Conservation (phyloP, 331 rosid genomes). For the Saraca asoca region DNA sequence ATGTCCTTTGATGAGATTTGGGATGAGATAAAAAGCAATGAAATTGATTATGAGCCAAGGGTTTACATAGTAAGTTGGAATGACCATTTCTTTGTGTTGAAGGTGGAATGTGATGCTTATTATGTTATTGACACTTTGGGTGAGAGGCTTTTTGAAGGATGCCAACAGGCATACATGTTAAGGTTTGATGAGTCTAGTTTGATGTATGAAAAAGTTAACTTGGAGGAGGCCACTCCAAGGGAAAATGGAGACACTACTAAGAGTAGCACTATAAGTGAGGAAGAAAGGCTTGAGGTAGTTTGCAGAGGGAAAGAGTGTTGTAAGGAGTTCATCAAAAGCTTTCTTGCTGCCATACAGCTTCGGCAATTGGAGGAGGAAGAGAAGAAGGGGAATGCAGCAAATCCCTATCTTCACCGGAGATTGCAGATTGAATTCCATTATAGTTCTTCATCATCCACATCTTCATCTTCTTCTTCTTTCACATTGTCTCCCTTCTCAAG, state of each 20-base stretch:
- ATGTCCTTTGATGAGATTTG: slow-evolving; percentile 80
- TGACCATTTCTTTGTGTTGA: slow-evolving; percentile 80
- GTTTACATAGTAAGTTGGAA: slow-evolving; percentile 91
- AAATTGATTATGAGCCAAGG: slow-evolving; percentile 29
- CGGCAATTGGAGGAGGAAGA: slow-evolving; percentile 58
- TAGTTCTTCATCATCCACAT: slow-evolving; percentile 31
- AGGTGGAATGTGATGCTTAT: slow-evolving; percentile 62
- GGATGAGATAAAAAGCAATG: slow-evolving; percentile 46
- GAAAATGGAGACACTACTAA: neutral
- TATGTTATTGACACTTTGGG: slow-evolving; percentile 76
- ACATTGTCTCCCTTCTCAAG: slow-evolving; percentile 37
- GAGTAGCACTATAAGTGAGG: neutral
- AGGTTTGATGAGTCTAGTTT: slow-evolving; percentile 63
- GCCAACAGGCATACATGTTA: slow-evolving; percentile 60
- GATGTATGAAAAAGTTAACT: slow-evolving; percentile 37
- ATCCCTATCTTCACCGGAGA: slow-evolving; percentile 46
- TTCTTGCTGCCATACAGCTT: slow-evolving; percentile 65
- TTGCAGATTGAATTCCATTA: slow-evolving; percentile 79
- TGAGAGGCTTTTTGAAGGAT: slow-evolving; percentile 68
- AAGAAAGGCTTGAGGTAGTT: slow-evolving; percentile 27
- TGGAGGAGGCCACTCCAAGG: neutral
- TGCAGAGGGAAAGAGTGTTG: slow-evolving; percentile 81
- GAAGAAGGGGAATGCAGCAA: slow-evolving; percentile 34
- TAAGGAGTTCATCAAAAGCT: slow-evolving; percentile 68
- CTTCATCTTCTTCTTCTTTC: slow-evolving; percentile 35